Conservation (phyloP, 257 asterid species). For the Scutellaria minor region DNA sequence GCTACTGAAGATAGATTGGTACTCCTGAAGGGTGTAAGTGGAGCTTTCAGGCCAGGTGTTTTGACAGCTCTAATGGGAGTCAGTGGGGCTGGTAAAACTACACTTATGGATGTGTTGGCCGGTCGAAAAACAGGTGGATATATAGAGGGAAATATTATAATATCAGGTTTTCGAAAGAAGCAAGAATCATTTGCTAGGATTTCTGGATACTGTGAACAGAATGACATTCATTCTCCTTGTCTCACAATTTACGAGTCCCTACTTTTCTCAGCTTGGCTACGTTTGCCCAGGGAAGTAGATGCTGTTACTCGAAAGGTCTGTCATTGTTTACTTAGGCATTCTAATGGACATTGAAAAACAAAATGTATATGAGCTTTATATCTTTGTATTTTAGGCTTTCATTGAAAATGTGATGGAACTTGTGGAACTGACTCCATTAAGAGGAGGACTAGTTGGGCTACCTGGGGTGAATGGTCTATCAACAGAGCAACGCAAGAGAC, state of each 20-base stretch:
- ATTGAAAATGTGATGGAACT: slow-evolving; percentile 60
- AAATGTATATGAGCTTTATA: too few species aligned
- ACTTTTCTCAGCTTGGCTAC: slow-evolving; percentile 65
- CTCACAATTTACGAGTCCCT: slow-evolving; percentile 59
- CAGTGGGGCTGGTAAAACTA: slow-evolving; percentile 70
- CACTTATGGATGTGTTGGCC: slow-evolving; percentile 66
- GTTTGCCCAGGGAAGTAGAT: slow-evolving; percentile 50
- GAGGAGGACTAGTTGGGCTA: slow-evolving; percentile 55
- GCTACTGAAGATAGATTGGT: slow-evolving; percentile 48
- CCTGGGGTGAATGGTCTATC: slow-evolving; percentile 68
- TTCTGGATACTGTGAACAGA: slow-evolving; percentile 66
- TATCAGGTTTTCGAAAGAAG: slow-evolving; percentile 62
- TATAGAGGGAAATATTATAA: slow-evolving; percentile 54
- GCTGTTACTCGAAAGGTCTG: slow-evolving; percentile 46
- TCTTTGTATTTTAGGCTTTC: slow-evolving; percentile 42
- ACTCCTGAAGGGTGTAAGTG: slow-evolving; percentile 59
- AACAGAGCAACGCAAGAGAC: slow-evolving; percentile 64
- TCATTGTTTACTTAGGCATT: too few species aligned
- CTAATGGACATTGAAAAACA: too few species aligned
- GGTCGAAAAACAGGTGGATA: slow-evolving; percentile 71
- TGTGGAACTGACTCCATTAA: slow-evolving; percentile 51
- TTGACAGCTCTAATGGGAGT: slow-evolving; percentile 70
- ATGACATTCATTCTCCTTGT: slow-evolving; percentile 62
- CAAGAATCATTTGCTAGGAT: slow-evolving; percentile 66
- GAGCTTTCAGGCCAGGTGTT: slow-evolving; percentile 64